Base-by-base conservation (phyloP, 148 eudicot species). In the Spergularia bocconei region DNA sequence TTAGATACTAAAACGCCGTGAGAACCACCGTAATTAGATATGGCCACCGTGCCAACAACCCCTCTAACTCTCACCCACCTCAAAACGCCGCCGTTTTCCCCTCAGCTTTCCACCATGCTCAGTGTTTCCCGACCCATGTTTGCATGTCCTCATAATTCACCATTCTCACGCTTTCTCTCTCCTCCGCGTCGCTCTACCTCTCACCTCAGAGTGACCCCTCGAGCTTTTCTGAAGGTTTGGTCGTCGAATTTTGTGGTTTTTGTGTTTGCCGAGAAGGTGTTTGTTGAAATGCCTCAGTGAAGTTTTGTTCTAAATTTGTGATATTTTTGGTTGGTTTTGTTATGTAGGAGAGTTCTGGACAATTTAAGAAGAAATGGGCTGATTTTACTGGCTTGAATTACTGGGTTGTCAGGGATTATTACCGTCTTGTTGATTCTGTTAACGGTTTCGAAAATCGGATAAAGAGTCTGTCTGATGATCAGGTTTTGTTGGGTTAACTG, bases 351-450 rank as follows among this genome's bases (percentile, higher is more conserved):
- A 78, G 84, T 47, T 69, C 88, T 13, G 88, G 87, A 53, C 83
- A 67, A 57, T 56, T 83, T 61, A 75, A 77, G 67, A 92, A 89
- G 83, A 80, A 79, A 55, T 96, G 89, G 89, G 84, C 78, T 69
- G 95, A 91, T 76, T 67, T 84, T 65, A 84, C 86, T 23, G 85
- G 93, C 82, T 89, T 89, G 84, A 96, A 96, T 77, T 74, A 88
- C 57, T 96, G 98, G 99, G 97, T 92, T 75, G 97, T 96, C 13
- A 75, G 80, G 82, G 99, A 96, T 78, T 96, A 96, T 75, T 81
- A 91, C 71, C 91, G 97, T n/a, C 94, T 96, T 14, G 98, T 96
- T 63, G 85, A 77, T 63, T 84, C 87, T 53, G 99, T 96, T 69
- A 96, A 88, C 75, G 83, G 78, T 36, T 39, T 92, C 11, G 99